Base-by-base conservation (phyloP, 2,329 filamentous ascomycete genomes). In the Alternaria sp. region DNA sequence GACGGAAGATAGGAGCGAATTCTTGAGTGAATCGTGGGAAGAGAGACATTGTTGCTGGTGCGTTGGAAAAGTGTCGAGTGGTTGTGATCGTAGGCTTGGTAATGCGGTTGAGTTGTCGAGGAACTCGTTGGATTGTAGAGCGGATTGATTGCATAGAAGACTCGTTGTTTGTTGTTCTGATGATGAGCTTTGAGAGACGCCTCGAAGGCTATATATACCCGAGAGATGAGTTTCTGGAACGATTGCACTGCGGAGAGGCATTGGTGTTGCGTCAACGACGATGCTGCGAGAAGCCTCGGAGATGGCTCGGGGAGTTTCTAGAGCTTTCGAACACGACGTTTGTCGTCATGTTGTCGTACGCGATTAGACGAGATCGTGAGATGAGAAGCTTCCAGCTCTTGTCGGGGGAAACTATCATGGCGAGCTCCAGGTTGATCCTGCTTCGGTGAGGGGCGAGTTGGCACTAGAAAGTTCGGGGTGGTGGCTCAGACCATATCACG, bases 1-100 rank as follows among this genome's bases (percentile, higher is more conserved):
- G 79, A 56, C 81, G 81, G 80, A 84, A 84, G 72, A 83, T 79
- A 62, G 80, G 79, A 66, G 78, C 77, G 67, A 81, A 77, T 61
- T 81, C 80, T 62, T 74, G 72, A n/a, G 74, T 75, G 71, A 79
- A 81, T 72, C 77, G 76, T 71, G 78, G 79, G 74, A 80, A 81
- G 70, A 81, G 78, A 71, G 80, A 80, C 80, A 81, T 81, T 66
- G 68, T 70, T 71, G 66, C 56, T 67, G 71, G 68, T 61, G 71
- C 68, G 15, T 54, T 66, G 57, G 75, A 54, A 55, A 75, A 68
- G 46, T 26, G 63, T 46, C 72, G 76, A 52, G 64, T 56, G 28
- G 64, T 55, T 26, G 66, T 57, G 36, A 61, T 59, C 21, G 66
- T 62, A 49, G 75, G 69, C 57, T 79, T 79, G 36, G 58, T 66